phyloP scores from a whole-genome alignment of 306 rosid genomes.

The Castanea crenata region DNA sequence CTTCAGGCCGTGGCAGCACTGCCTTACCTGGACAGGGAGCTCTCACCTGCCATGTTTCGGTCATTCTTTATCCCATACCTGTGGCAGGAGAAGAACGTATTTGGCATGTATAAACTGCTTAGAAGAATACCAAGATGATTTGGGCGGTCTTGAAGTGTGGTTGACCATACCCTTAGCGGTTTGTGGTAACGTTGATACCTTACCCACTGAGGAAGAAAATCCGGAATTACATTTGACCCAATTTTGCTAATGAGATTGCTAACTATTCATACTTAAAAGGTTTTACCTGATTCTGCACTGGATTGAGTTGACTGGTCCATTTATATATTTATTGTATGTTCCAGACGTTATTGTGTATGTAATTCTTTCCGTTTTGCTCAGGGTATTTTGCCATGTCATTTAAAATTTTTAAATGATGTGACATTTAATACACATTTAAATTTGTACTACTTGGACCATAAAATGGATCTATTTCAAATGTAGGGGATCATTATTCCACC shows the following conservation, averaged over 20 bases:
- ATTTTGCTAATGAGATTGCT: background rate
- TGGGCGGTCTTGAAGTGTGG: background rate
- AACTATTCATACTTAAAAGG: too few species aligned
- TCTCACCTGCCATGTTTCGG: slow-evolving; percentile 79
- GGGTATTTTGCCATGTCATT: too few species aligned
- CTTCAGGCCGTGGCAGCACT: slow-evolving; percentile 71
- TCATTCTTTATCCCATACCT: slow-evolving; percentile 89
- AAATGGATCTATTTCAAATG: too few species aligned
- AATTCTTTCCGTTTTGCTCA: too few species aligned
- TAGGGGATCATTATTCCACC: too few species aligned
- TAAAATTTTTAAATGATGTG: too few species aligned
- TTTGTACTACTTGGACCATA: too few species aligned
- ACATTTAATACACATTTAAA: too few species aligned
- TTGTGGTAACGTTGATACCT: background rate
- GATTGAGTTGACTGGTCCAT: too few species aligned
- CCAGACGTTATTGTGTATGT: too few species aligned
- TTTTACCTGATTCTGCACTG: too few species aligned
- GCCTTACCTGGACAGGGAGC: slow-evolving; percentile 89
- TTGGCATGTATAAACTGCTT: slow-evolving; percentile 88
- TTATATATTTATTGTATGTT: too few species aligned
- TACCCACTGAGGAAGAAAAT: background rate
- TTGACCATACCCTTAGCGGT: background rate
- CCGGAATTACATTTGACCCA: background rate
- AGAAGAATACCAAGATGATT: slow-evolving; percentile 49
- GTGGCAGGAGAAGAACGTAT: slow-evolving; percentile 84